These are phyloP conservation scores for Xylaria flabelliformis DNA, from an alignment of 495 filamentous ascomycete species.

Conservation along the genomic window DNA sequence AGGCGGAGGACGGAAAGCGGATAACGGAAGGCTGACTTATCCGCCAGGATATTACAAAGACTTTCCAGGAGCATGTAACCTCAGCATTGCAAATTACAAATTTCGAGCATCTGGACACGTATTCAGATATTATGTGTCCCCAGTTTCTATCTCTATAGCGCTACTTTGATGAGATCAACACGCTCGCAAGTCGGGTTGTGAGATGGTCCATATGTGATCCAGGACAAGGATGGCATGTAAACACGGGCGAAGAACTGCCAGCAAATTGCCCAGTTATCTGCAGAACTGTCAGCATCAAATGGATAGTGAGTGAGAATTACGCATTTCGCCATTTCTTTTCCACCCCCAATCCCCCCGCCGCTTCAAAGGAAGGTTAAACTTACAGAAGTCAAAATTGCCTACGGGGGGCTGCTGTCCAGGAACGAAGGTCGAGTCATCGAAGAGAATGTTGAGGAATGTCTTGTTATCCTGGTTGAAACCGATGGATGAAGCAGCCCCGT, in stretches of 20 bases:
- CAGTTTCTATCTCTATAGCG: neutral
- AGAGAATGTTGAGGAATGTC: neutral
- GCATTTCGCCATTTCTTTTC: too few relatives aligned
- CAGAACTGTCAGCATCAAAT: neutral
- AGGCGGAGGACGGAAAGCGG: conserved; percentile 10
- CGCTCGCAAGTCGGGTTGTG: conserved; percentile 20
- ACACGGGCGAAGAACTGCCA: conserved; percentile 4
- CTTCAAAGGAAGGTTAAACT: neutral
- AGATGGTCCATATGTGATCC: conserved; percentile 10
- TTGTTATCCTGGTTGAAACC: neutral
- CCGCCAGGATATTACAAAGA: neutral
- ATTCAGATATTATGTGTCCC: neutral
- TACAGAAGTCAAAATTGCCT: neutral
- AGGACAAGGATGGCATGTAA: neutral
- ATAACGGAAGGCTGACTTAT: neutral
- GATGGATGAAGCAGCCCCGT: neutral
- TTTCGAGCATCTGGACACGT: neutral
- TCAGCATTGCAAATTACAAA: neutral
- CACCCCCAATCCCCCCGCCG: neutral
- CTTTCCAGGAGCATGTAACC: neutral
- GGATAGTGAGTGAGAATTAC: neutral
- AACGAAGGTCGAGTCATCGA: conserved; percentile 1
- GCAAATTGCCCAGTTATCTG: conserved; percentile 14
- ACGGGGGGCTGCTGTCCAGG: neutral
- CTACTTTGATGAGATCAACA: conserved; percentile 15